Evolutionary conservation across 257 asterid genomes (phyloP), one percentile per base, ranked within the genome.

Genomic region (Salvia splendens): DNA sequence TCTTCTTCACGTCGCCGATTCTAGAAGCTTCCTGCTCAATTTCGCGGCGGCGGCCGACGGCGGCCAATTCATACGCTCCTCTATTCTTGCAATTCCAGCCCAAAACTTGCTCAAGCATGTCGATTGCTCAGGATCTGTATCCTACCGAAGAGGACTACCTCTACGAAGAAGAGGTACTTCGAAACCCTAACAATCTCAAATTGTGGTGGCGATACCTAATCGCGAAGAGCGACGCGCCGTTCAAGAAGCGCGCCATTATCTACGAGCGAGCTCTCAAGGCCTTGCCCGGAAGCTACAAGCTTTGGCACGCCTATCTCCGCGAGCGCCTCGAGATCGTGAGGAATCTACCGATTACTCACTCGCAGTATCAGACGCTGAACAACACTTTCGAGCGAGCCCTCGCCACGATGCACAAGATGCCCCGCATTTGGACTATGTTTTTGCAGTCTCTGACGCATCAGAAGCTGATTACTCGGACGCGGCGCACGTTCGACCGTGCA

Each of bases 171-270:
- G 30, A 24, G 30, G 88, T 61, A 0, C 86, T 93, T 0, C 87
- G 97, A 5, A 93, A 85, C 57, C 95, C 96, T 0, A 90, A 83
- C 58, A 88, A 82, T 55, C 65, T 93, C 4, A 93, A 93, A 71
- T 69, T 88, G 6, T 90, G 97, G 99, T 93, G 99, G 99, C 89
- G 99, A 0, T 90, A 93, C 48, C 51, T 93, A 43, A 83, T 93
- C 82, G 30, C 30, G 30, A 24, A 24, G 30, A 24, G 30, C 30
- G 30, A 24, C 30, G 30, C 30, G 30, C 30, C 30, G 30, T 24
- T 24, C 30, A 24, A 24, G 30, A 24, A 24, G 30, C 30, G 30
- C 30, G 30, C 30, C 1, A 73, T 86, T 8, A 86, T 92, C 36
- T 93, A 93, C 75, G 99, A 93, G 72, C 92, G 97, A 1, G 91